These are phyloP conservation scores for Shiraia sp. DNA, from an alignment of 2,329 filamentous ascomycete species.

Conservation along the genomic window DNA sequence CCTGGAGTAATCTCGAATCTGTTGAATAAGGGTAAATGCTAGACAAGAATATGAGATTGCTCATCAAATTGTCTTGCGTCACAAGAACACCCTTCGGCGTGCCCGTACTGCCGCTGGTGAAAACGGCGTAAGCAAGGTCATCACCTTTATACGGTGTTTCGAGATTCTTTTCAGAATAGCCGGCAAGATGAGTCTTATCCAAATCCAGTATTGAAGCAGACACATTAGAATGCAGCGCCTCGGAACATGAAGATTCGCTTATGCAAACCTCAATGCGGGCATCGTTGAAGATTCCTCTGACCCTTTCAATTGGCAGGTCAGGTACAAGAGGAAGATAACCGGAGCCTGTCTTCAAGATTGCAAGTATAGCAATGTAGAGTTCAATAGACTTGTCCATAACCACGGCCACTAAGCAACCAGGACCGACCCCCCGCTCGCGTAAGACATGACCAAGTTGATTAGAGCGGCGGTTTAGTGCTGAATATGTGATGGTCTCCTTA, in stretches of 20 bases:
- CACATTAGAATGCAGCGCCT: constrained; percentile 6
- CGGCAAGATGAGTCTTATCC: constrained; percentile 31
- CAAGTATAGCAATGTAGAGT: constrained; percentile 76
- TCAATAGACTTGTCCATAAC: constrained; percentile 75
- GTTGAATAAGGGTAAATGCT: constrained; percentile 64
- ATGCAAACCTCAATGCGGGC: constrained; percentile 58
- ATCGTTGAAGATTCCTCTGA: constrained; percentile 65
- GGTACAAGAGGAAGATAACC: constrained; percentile 81
- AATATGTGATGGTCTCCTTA: constrained; percentile 62
- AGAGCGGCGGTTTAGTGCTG: constrained; percentile 63
- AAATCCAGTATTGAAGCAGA: constrained; percentile 31
- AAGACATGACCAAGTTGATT: constrained; percentile 68
- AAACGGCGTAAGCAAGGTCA: constrained; percentile 74
- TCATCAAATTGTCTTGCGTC: constrained; percentile 74
- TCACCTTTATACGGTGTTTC: constrained; percentile 47
- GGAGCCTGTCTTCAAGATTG: constrained; percentile 72
- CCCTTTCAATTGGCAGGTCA: constrained; percentile 66
- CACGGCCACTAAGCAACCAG: constrained; percentile 69
- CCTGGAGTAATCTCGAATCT: constrained; percentile 70
- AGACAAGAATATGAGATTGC: constrained; percentile 71
- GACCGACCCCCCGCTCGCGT: constrained; percentile 48
- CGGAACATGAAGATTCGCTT: constrained; percentile 28
- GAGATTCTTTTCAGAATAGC: constrained; percentile 44
- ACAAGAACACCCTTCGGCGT: constrained; percentile 78
- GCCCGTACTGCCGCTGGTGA: constrained; percentile 83